A percentile compares a stretch with the other conserved stretches of the same genome.
Evolutionary conservation across 495 filamentous ascomycete species (phyloP).

Genomic region (Chaetomium fimeti): DNA sequence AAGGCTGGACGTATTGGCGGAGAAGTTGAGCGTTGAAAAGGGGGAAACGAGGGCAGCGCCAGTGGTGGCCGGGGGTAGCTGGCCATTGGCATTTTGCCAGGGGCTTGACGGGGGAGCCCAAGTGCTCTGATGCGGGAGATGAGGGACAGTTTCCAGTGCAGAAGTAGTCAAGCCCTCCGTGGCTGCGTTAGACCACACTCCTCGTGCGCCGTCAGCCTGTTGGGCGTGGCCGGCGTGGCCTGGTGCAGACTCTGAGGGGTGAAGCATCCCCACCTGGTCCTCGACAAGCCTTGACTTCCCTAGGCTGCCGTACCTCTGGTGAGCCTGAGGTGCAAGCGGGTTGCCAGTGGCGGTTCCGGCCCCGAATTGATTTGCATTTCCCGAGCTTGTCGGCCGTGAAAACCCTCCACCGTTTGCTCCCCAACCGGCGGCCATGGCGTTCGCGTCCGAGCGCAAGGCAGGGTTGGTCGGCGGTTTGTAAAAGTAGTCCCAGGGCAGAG

Average conservation of each 20-base stretch:
- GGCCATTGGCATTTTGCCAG: slow-evolving; percentile 14
- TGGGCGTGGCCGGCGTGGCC: background rate
- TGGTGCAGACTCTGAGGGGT: background rate
- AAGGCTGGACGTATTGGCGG: slow-evolving; percentile 27
- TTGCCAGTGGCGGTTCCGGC: slow-evolving; percentile 2
- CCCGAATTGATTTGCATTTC: slow-evolving; percentile 17
- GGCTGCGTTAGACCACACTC: slow-evolving; percentile 12
- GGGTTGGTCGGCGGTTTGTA: slow-evolving; percentile 35
- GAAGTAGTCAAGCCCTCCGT: slow-evolving; percentile 1
- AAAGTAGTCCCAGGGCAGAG: slow-evolving; percentile 48
- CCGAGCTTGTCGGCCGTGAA: slow-evolving; percentile 27
- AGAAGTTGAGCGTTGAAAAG: slow-evolving; percentile 30
- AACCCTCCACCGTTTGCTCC: slow-evolving; percentile 12
- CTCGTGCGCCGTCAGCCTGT: slow-evolving; percentile 9
- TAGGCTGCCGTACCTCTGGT: slow-evolving; percentile 4
- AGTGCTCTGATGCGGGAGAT: slow-evolving; percentile 10
- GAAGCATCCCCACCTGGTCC: background rate
- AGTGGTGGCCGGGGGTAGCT: background rate
- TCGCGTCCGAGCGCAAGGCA: background rate
- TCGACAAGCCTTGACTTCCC: background rate
- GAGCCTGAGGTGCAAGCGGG: slow-evolving; percentile 12
- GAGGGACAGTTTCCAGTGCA: background rate
- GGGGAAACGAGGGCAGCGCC: slow-evolving; percentile 17
- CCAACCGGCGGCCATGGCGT: slow-evolving; percentile 8
- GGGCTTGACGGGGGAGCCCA: slow-evolving; percentile 18